Evolutionary conservation across 495 filamentous ascomycete genomes (phyloP), one percentile per base, ranked within the genome.

Genomic region (Penicillium paxilli): DNA sequence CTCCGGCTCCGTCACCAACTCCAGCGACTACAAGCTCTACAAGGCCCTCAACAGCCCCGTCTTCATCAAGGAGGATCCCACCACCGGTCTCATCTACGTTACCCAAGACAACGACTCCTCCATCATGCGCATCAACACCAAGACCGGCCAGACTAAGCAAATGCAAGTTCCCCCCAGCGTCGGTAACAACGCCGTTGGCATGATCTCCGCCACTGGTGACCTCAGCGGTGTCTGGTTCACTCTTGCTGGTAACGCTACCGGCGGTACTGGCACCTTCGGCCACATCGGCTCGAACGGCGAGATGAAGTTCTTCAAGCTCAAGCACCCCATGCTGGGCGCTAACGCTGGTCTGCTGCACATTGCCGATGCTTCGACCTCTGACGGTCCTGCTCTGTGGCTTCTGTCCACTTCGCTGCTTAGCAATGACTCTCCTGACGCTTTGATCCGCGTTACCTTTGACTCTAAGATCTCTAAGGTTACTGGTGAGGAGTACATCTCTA

Each of bases 251-350:
- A 62, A 62, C 26, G 51, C 52, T 26, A 62, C 59, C 10, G 59
- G 59, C 6, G 59, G 59, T 41, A 62, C 59, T n/a, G 59, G 59
- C 21, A 62, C 59, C n/a, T 62, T 62, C 40, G 59, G 59, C 33
- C 59, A 62, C 17, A 62, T 62, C 51, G 59, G 55, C 44, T 21
- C 55, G 33, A 9, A 40, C 8, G 59, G 59, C 41, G 16, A 58
- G 55, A 52, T 62, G 47, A 22, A 58, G 33, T 62, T 62, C 48
- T 58, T 57, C 41, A 35, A 35, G 14, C 48, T 57, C 17, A 22
- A 57, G 54, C 54, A 57, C 48, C 54, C 47, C 8, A 16, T 57
- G 54, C 54, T 57, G 23, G 54, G 54, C 5, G 14, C 32, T 24
- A 57, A 57, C 6, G 51, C 55, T n/a, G 59, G 55, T 44, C 24